Evolutionary conservation across 148 eudicot species (phyloP).

Genomic region (Suaeda aralocaspica): DNA sequence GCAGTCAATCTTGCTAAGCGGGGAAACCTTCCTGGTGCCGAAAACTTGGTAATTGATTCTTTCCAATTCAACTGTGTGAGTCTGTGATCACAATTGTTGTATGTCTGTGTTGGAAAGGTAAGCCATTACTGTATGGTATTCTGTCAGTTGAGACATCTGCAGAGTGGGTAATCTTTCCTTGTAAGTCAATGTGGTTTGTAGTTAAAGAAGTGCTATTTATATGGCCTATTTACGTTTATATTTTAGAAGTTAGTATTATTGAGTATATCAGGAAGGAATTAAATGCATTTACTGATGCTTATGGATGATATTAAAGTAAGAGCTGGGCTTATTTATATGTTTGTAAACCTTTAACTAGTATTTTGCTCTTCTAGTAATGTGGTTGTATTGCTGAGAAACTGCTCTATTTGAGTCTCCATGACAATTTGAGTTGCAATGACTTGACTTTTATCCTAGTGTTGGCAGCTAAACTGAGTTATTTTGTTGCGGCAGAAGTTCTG

Average conservation of each 20-base stretch:
- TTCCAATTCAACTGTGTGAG: background rate
- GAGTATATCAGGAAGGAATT: background rate
- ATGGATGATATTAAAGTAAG: background rate
- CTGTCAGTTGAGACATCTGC: background rate
- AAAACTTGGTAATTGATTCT: conserved; percentile 55
- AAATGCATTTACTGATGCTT: background rate
- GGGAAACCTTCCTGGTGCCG: conserved; percentile 97
- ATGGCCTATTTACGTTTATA: background rate
- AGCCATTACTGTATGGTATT: background rate
- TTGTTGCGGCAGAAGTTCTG: background rate
- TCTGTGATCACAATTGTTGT: background rate
- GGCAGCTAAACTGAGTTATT: background rate
- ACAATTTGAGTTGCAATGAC: background rate
- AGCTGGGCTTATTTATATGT: background rate
- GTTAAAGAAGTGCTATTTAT: background rate
- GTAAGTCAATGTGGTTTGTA: background rate
- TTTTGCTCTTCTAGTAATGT: background rate
- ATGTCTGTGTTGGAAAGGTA: background rate
- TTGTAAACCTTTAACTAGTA: background rate
- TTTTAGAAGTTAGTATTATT: background rate
- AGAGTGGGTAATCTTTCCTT: background rate
- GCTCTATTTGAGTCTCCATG: background rate
- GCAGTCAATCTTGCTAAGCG: conserved; percentile 95
- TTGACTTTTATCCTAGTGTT: background rate
- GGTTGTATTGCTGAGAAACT: background rate